These are phyloP conservation scores for Ustilago loliicola DNA, from an alignment of 1,284 basidiomycete genomes.

Conservation along the genomic window DNA sequence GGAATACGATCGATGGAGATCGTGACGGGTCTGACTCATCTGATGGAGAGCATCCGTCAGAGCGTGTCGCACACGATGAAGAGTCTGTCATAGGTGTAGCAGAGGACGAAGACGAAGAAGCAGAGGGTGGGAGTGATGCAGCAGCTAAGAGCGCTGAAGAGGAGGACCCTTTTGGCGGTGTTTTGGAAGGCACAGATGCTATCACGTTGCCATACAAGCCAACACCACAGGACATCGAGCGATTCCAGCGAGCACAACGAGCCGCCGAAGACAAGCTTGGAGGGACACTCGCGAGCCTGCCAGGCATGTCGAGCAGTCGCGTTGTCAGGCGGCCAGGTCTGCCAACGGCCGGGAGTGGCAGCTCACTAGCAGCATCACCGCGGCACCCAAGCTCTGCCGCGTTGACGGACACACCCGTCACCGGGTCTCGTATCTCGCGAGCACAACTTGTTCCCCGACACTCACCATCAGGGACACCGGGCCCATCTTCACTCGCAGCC, in stretches of 20 bases:
- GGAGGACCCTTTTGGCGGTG: slow-evolving; percentile 82
- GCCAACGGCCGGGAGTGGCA: neutral
- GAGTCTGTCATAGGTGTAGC: slow-evolving; percentile 19
- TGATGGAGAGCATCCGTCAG: slow-evolving; percentile 32
- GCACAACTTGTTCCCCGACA: slow-evolving; percentile 32
- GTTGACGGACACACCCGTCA: slow-evolving; percentile 24
- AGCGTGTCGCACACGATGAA: slow-evolving; percentile 23
- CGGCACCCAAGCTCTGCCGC: slow-evolving; percentile 15
- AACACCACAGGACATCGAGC: slow-evolving; percentile 80
- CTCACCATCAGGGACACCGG: slow-evolving; percentile 31
- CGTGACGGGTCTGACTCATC: slow-evolving; percentile 34
- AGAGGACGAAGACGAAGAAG: slow-evolving; percentile 40
- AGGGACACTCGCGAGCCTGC: slow-evolving; percentile 50
- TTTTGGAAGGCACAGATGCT: slow-evolving; percentile 78
- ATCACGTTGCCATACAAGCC: slow-evolving; percentile 79
- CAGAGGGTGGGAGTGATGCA: slow-evolving; percentile 28
- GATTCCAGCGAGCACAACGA: slow-evolving; percentile 81
- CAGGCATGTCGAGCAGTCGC: slow-evolving; percentile 35
- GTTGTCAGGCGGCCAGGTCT: slow-evolving; percentile 20
- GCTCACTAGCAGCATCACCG: slow-evolving; percentile 28
- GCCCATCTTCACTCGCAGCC: slow-evolving; percentile 12
- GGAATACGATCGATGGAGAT: slow-evolving; percentile 19
- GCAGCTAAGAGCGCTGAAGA: slow-evolving; percentile 38
- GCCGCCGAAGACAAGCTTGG: slow-evolving; percentile 77
- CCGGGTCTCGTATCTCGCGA: slow-evolving; percentile 33